A percentile compares a stretch with the other conserved stretches of the same genome.
These are phyloP conservation scores for Brassica rapa DNA, from an alignment of 345 rosid species.

Conservation along the genomic window DNA sequence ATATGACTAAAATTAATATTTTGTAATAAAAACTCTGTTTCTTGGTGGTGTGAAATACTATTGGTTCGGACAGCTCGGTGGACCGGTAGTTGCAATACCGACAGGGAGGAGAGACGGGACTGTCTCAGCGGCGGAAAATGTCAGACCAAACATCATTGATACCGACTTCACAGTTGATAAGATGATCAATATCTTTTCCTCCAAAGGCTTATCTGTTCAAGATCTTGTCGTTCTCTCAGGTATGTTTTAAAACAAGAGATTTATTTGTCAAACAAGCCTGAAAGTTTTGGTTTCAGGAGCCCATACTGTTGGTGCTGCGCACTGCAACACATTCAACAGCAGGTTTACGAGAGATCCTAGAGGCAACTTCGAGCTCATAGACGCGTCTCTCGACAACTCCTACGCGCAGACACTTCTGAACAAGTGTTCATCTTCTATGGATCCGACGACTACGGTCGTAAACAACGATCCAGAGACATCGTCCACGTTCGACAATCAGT, in stretches of 20 bases:
- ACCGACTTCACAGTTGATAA: constrained; percentile 68
- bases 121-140: constrained; percentile 52
- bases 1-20: not conserved
- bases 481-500: constrained; percentile 62
- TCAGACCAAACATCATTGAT: constrained; percentile 69
- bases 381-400: constrained; percentile 52
- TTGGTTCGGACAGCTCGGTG: constrained; percentile 51
- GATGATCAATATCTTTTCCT: constrained; percentile 57
- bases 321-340: constrained; percentile 68
- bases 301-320: constrained; percentile 77
- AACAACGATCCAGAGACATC: constrained; percentile 66
- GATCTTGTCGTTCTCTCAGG: constrained; percentile 78
- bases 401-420: constrained; percentile 57
- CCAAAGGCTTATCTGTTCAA: constrained; percentile 67
- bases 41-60: constrained; percentile 18
- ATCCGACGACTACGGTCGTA: constrained; percentile 43
- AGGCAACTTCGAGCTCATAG: constrained; percentile 52
- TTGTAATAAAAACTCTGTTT: not conserved
- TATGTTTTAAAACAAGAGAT: constrained; percentile 17
- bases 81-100: constrained; percentile 60
- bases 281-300: constrained; percentile 50
- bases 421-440: constrained; percentile 52
- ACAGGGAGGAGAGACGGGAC: constrained; percentile 77
- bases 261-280: not conserved
- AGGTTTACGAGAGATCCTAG: constrained; percentile 53